Conservation (phyloP, 2,329 filamentous ascomycete genomes). For the Macrophomina tecta region DNA sequence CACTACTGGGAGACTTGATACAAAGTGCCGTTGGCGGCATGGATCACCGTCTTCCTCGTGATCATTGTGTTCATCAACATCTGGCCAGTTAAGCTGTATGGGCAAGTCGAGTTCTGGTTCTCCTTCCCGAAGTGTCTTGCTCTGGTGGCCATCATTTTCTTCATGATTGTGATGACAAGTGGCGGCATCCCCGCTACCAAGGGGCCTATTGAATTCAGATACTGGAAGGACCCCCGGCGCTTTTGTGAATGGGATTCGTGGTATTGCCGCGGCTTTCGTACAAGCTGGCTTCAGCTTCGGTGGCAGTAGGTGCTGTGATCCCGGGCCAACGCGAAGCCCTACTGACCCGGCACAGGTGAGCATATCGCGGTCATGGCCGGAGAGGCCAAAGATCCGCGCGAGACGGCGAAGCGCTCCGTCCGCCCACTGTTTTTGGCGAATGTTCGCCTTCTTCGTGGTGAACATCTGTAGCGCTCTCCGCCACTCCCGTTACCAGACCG, state of each 20-base stretch:
- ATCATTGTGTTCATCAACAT: constrained; percentile 35
- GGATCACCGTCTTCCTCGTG: constrained; percentile 64
- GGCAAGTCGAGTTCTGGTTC: constrained; percentile 56
- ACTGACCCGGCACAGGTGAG: constrained; percentile 59
- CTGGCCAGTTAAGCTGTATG: constrained; percentile 31
- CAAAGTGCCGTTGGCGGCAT: constrained; percentile 60
- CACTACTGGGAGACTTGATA: constrained; percentile 60
- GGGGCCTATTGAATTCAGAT: constrained; percentile 66
- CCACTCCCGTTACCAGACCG: not conserved
- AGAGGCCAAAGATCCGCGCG: constrained; percentile 68
- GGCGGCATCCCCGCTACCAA: constrained; percentile 59
- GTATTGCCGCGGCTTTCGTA: constrained; percentile 54
- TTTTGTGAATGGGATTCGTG: constrained; percentile 46
- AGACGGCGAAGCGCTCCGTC: constrained; percentile 67
- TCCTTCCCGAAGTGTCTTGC: constrained; percentile 49
- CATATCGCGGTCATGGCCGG: constrained; percentile 68
- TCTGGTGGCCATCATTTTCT: constrained; percentile 53
- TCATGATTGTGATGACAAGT: constrained; percentile 36
- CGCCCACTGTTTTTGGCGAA: constrained; percentile 54
- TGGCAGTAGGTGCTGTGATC: constrained; percentile 6
- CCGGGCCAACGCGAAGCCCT: constrained; percentile 34
- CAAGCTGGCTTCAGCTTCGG: constrained; percentile 50
- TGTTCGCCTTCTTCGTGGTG: constrained; percentile 51
- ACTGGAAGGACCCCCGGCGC: constrained; percentile 61
- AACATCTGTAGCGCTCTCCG: constrained; percentile 46